A percentile compares a stretch with the other conserved stretches of the same genome.
Conservation (phyloP, 2,329 filamentous ascomycete species). For the Xylariaceae sp. region DNA sequence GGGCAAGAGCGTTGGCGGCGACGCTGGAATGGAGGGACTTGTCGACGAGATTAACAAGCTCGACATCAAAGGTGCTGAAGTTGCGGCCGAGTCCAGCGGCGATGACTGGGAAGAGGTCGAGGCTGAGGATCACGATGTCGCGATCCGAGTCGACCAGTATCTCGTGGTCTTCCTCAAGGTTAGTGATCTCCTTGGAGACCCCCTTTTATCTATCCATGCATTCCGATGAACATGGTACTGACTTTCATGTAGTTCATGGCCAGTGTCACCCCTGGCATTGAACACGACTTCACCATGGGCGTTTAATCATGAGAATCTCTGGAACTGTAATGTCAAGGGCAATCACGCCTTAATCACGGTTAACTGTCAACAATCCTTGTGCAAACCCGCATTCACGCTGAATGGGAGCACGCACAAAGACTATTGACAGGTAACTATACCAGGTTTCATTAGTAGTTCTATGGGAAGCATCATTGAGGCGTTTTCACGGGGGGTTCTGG, state of each 20-base stretch:
- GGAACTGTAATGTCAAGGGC: conserved; percentile 3
- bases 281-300: conserved; percentile 97
- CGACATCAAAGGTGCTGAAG: conserved; percentile 49
- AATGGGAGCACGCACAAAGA: too few species aligned
- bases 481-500: conserved; percentile 20
- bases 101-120: conserved; percentile 66
- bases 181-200: conserved; percentile 23
- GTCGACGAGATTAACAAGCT: conserved; percentile 72
- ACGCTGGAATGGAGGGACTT: conserved; percentile 73
- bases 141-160: conserved; percentile 84
- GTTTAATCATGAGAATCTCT: conserved; percentile 48
- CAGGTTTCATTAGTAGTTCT: conserved; percentile 3
- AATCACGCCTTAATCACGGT: background rate
- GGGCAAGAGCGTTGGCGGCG: conserved; percentile 45
- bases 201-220: background rate
- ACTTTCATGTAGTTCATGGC: conserved; percentile 58
- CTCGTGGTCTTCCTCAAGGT: conserved; percentile 83
- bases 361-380: too few species aligned
- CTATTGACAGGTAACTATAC: too few species aligned
- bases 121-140: conserved; percentile 65
- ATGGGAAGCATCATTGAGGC: conserved; percentile 16
- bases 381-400: too few species aligned
- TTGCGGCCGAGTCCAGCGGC: conserved; percentile 45
- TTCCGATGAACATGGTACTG: conserved; percentile 17
- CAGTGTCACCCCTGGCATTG: conserved; percentile 91